These are phyloP conservation scores for Moricandia moricandioides DNA, from an alignment of 345 rosid genomes.

Conservation along the genomic window DNA sequence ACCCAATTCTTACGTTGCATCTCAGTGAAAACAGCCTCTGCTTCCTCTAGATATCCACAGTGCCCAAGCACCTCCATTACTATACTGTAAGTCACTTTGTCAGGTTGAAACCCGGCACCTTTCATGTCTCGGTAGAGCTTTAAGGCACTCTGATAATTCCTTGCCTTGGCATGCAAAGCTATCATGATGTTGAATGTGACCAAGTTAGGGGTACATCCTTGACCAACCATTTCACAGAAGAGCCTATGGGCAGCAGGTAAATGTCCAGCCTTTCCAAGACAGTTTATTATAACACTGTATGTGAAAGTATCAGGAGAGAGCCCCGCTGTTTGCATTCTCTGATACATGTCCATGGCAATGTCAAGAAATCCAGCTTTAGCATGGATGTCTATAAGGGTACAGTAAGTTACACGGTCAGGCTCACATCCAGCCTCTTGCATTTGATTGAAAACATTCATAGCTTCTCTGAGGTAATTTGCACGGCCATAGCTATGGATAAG, in stretches of 20 bases:
- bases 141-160: constrained; percentile 78
- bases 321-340: constrained; percentile 80
- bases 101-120: constrained; percentile 81
- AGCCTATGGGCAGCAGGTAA: constrained; percentile 74
- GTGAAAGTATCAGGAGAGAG: constrained; percentile 97
- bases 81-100: constrained; percentile 90
- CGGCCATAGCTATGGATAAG: constrained; percentile 94
- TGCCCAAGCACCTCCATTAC: constrained; percentile 99
- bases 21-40: constrained; percentile 76
- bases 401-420: constrained; percentile 96
- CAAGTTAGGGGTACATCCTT: constrained; percentile 86
- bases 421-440: constrained; percentile 81
- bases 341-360: constrained; percentile 84
- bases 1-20: constrained; percentile 87
- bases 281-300: constrained; percentile 91
- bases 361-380: constrained; percentile 97
- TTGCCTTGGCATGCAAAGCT: constrained; percentile 88
- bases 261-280: constrained; percentile 97
- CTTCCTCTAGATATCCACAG: constrained; percentile 87
- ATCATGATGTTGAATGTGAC: constrained; percentile 92
- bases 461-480: constrained; percentile 86
- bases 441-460: constrained; percentile 63
- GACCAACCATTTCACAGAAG: constrained; percentile 84
- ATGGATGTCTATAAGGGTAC: constrained; percentile 93
- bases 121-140: constrained; percentile 82